Evolutionary conservation across 306 rosid genomes (phyloP), one percentile per base, ranked within the genome.

Genomic region (Cucumis melo): DNA sequence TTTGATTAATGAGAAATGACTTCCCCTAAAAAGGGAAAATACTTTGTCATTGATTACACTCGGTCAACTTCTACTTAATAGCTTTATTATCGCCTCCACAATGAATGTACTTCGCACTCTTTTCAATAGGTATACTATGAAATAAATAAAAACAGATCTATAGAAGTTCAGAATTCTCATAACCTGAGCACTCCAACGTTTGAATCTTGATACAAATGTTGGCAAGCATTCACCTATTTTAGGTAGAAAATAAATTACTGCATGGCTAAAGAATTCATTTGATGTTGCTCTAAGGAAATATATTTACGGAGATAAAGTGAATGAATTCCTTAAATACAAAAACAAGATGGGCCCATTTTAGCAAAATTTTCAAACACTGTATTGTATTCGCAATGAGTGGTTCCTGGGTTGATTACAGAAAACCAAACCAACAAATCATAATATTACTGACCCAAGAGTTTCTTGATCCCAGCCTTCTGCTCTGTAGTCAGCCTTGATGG

Each of bases 381-480:
- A 51, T 54, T 67, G 74, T 59, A 51, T 65, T 65, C 15, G 27
- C 72, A 38, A 17, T 41, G 54, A 41, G 53, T 20, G n/a, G 74
- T 67, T 67, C 29, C 36, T 67, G 12, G 54, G 50, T 66, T 6
- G 73, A 66, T 48, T 66, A 66, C 73, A 39, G 74, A 67, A 67
- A 67, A 42, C 54, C 74, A 67, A 20, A 54, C 55, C 74, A 20
- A 67, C 74, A 42, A 67, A 67, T 67, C 55, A 67, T 10, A 42
- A 20, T 46, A 65, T 83, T 74, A 84, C 7, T 79, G 54, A 77
- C 80, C 76, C 80, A 90, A 62, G 65, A 90, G 86, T 82, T 87
- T 88, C 78, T 74, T 90, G 24, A 88, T 76, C 77, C 95, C 89
- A 41, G 86, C 39, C 77, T 88, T 90, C 84, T 90, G 90, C 58